Base-by-base conservation (phyloP, 768 basidiomycete genomes). In the Mycena sanguinolenta region DNA sequence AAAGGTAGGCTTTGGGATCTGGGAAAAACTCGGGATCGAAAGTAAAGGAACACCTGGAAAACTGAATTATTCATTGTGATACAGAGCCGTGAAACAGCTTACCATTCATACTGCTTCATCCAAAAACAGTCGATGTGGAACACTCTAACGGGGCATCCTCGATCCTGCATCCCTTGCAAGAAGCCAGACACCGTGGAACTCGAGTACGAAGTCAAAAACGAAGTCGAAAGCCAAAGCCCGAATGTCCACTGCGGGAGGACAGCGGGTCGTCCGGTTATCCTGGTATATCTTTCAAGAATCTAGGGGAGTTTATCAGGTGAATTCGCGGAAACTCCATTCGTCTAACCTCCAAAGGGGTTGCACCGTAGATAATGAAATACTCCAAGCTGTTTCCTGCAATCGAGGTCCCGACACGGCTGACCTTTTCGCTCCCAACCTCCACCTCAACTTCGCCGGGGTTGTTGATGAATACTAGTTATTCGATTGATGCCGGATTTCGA, bases 111-210 rank as follows among this genome's bases (percentile, higher is more conserved):
- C 77, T 88, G 87, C 74, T 89, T 90, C 89, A 90, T 91, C 89
- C 90, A 91, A 77, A 92, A 94, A 75, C 91, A 93, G 75, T 93
- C 92, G 46, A 93, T 76, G 73, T 94, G 92, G 82, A 93, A 91
- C 3, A 93, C 91, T 25, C 91, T 86, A 30, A 93, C 90, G 21
- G 83, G 84, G 71, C 90, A 90, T 64, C 86, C 80, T 38, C 90
- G 85, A 27, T 90, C 83, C 68, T 84, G 79, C 92, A 94, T 93
- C 16, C 91, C 92, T 76, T 91, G 82, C 66, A 94, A 79, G 81
- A 93, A 93, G 3, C 86, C 81, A 6, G 89, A 87, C 19, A 94
- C 92, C 0, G 93, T 93, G 62, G 88, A 84, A 60, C 84, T 86
- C 69, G 90, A 91, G 79, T 88, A 92, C 30, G 86, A 86, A 0